Percentiles rank a stretch among this genome's conserved stretches.
phyloP scores from a whole-genome alignment of 2,329 filamentous ascomycete species.

The Xylaria sp. region DNA sequence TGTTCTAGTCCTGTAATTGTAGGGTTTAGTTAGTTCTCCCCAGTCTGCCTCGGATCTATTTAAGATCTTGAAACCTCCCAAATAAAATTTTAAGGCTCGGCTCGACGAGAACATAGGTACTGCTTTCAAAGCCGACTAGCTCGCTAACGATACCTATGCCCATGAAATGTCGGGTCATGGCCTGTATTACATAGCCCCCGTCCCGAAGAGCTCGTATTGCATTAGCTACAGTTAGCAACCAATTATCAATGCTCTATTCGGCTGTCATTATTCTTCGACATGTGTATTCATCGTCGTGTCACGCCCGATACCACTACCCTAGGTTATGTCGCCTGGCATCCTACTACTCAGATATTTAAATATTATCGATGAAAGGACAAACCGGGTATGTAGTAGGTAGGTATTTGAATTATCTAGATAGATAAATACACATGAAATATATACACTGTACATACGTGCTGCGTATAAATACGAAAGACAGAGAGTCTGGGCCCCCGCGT shows the following conservation, averaged over 20 bases:
- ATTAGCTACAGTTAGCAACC: not conserved
- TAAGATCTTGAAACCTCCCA: not conserved
- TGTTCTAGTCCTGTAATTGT: not conserved
- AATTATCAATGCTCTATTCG: not conserved
- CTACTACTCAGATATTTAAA: not conserved
- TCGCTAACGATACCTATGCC: not conserved
- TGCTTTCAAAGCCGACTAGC: not conserved
- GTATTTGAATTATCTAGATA: not conserved
- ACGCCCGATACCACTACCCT: not conserved
- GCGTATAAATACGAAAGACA: not conserved
- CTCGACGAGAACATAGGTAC: not conserved
- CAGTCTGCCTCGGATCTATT: not conserved
- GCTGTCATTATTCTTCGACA: not conserved
- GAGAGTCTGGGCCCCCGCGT: not conserved
- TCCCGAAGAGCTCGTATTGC: constrained; percentile 3
- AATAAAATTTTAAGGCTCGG: not conserved
- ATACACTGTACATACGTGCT: not conserved
- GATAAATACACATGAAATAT: not conserved
- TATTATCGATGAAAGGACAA: not conserved
- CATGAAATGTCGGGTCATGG: not conserved
- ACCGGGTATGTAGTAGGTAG: not conserved
- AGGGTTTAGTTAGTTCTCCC: not conserved
- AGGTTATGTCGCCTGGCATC: not conserved
- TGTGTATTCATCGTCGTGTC: not conserved
- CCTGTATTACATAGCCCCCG: not conserved